Base-by-base conservation (phyloP, 2,329 filamentous ascomycete species). In the Aspergillus costaricaensis region DNA sequence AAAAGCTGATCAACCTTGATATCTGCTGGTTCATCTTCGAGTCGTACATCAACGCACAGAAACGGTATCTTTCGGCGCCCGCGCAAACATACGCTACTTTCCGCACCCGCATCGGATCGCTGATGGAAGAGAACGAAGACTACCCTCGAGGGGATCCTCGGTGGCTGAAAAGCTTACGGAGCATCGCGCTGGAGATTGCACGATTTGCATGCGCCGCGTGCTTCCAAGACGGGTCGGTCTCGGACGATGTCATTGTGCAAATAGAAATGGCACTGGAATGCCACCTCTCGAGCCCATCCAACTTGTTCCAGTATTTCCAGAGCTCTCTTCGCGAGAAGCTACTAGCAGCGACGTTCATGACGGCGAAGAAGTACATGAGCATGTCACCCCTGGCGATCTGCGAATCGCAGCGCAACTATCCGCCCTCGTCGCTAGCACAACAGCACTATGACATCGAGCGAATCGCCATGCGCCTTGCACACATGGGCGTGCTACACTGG, bases 401-500 rank as follows among this genome's bases (percentile, higher is more conserved):
- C 53, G 75, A 80, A 41, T 76, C 73, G 8, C 79, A 81, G 61
- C 74, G 74, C 19, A 62, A 65, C 17, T 60, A 69, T 47, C 63
- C 69, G 7, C 62, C 65, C 10, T 51, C 65, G 0, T 62, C 70
- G 4, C 53, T 60, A 19, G 56, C 67, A 1, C 66, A 74, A 19
- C 72, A 73, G 38, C 70, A 73, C 32, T 67, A 70, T 32, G 73
- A 75, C 58, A 65, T 78, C 4, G 75, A 79, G 53, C 71, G 73
- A 60, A 86, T 96, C 74, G 87, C 91, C 1, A 89, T 88, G 48
- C 87, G 91, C 49, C 82, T 96, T 54, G 89, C 91, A 5, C 94
- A 97, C 71, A 86, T 97, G 48, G 87, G 91, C 14, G 83, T 95
- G 5, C 79, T 98, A 23, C 92, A 97, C 76, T 97, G 93, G 92